Conservation (phyloP, 805 yeast species). For the Wickerhamiella kurtzmanii region DNA sequence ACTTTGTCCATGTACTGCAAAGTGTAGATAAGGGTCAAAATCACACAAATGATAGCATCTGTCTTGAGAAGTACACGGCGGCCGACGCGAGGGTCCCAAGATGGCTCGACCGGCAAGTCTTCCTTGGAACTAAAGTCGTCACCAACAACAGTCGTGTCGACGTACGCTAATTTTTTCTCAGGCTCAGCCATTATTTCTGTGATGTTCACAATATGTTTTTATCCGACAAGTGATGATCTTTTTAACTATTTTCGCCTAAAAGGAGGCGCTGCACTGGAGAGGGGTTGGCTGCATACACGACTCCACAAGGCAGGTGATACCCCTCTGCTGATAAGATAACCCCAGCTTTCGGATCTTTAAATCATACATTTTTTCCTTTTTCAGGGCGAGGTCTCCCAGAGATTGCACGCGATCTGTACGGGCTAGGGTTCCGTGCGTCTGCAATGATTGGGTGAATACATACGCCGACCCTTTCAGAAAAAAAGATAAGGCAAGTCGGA, state of each 20-base stretch:
- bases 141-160: no score
- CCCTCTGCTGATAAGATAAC: background rate
- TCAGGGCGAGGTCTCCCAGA: no score
- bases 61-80: background rate
- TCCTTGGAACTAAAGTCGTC: no score
- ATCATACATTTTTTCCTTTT: background rate
- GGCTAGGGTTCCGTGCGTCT: no score
- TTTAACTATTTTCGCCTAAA: background rate
- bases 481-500: no score
- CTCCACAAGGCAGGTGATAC: background rate
- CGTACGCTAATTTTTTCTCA: background rate
- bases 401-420: no score
- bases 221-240: no score
- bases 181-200: background rate
- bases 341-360: no score
- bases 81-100: background rate
- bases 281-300: background rate
- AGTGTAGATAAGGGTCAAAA: conserved; percentile 36
- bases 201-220: no score
- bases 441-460: no score
- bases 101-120: no score
- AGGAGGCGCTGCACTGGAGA: background rate
- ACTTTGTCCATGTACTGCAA: conserved; percentile 49
- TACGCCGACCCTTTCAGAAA: no score
- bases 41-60: background rate